Percentiles rank a stretch among this genome's conserved stretches.
phyloP scores from a whole-genome alignment of 2,329 filamentous ascomycete species.

The Fusarium cyanostomum region DNA sequence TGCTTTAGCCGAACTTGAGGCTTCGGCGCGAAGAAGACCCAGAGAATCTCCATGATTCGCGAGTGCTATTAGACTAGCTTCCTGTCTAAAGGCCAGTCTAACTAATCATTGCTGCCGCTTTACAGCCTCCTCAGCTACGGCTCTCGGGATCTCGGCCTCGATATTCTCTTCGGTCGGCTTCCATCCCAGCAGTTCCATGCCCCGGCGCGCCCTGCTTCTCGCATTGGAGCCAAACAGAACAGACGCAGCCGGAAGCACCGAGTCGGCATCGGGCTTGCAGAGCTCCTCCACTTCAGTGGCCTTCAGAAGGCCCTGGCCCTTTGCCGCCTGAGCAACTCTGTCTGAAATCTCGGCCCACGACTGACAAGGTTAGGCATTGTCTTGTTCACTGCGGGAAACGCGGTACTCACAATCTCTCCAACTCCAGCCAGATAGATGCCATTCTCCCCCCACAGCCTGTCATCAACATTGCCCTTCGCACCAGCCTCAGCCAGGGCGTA shows the following conservation, averaged over 20 bases:
- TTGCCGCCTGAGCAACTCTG: conserved; percentile 41
- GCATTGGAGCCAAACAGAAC: conserved; percentile 68
- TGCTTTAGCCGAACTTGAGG: no score
- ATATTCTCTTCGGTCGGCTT: conserved; percentile 58
- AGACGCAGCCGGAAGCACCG: conserved; percentile 54
- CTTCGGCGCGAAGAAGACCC: no score
- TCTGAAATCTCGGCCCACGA: conserved; percentile 47
- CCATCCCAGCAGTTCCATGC: conserved; percentile 64
- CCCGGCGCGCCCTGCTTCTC: conserved; percentile 60
- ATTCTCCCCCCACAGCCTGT: conserved; percentile 50
- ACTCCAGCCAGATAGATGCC: conserved; percentile 50
- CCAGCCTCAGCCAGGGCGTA: conserved; percentile 45
- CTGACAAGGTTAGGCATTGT: conserved; percentile 17
- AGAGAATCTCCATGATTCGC: no score
- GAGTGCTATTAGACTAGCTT: not conserved
- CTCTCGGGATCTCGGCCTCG: conserved; percentile 51
- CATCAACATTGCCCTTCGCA: conserved; percentile 26
- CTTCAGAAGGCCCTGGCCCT: conserved; percentile 38
- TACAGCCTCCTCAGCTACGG: conserved; percentile 40
- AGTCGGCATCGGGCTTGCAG: conserved; percentile 55
- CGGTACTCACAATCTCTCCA: conserved; percentile 41
- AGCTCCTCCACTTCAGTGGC: conserved; percentile 42
- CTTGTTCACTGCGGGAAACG: no score
- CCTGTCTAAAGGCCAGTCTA: not conserved
- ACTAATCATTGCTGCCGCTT: conserved; percentile 1